These are phyloP conservation scores for Aristolochia californica DNA, from an alignment of 164 flowering plant species.

Conservation along the genomic window DNA sequence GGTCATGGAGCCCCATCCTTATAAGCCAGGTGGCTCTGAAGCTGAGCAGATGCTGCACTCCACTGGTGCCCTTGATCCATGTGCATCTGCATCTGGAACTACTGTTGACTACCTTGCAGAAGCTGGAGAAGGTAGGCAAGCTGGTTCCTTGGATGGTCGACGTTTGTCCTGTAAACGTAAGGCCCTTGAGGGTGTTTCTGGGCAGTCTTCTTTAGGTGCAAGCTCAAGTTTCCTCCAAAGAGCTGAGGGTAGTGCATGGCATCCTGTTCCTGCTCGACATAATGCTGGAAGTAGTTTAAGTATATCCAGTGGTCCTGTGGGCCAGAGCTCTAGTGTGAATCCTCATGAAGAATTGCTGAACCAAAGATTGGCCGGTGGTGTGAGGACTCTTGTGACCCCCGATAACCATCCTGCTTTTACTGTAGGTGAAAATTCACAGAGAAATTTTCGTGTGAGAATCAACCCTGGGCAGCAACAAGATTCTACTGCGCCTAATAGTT, in stretches of 20 bases:
- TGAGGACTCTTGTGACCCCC: conserved; percentile 19
- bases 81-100: conserved; percentile 26
- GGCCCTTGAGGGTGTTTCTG: conserved; percentile 47
- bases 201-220: conserved; percentile 51
- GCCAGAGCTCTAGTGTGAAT: conserved; percentile 11
- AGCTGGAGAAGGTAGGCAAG: conserved; percentile 41
- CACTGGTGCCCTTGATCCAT: conserved; percentile 31
- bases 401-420: conserved; percentile 21
- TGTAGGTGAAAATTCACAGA: conserved; percentile 22
- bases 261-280: conserved; percentile 18
- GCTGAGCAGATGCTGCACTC: conserved; percentile 19
- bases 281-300: conserved; percentile 21
- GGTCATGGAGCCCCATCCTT: conserved; percentile 22
- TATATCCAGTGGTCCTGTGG: conserved; percentile 18
- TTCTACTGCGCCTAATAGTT: conserved; percentile 19
- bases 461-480: conserved; percentile 20
- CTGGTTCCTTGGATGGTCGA: conserved; percentile 44
- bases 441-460: conserved; percentile 31
- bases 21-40: conserved; percentile 24
- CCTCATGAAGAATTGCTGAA: conserved; percentile 19
- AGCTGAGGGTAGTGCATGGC: conserved; percentile 39
- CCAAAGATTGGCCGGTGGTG: conserved; percentile 28
- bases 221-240: conserved; percentile 28
- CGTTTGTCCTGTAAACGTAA: conserved; percentile 68
- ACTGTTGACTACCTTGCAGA: conserved; percentile 28